phyloP scores from a whole-genome alignment of 1,284 basidiomycete species.

The Cryptococcus sp. region DNA sequence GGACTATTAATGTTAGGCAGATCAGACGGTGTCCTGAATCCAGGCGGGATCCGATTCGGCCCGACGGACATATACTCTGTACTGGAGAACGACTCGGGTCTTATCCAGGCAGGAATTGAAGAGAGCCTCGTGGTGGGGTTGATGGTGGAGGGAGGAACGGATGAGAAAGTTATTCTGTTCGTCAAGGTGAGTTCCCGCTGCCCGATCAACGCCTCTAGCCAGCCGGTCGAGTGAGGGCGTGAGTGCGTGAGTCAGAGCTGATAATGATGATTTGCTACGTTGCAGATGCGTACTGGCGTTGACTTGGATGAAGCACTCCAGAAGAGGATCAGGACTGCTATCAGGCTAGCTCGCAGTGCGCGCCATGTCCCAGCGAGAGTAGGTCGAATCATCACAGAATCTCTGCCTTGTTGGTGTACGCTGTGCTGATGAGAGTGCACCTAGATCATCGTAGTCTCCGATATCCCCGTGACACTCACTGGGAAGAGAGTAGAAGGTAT shows the following conservation, averaged over 20 bases:
- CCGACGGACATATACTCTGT: constrained; percentile 83
- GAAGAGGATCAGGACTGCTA: constrained; percentile 64
- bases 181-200: constrained; percentile 61
- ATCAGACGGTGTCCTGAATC: constrained; percentile 81
- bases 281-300: constrained; percentile 55
- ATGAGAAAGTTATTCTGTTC: constrained; percentile 82
- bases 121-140: constrained; percentile 78
- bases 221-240: neutral
- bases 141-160: constrained; percentile 66
- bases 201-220: neutral
- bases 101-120: constrained; percentile 58
- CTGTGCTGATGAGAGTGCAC: constrained; percentile 3
- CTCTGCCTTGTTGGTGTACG: neutral
- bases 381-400: constrained; percentile 32
- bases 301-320: constrained; percentile 61
- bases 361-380: constrained; percentile 72
- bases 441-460: constrained; percentile 68
- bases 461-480: constrained; percentile 82
- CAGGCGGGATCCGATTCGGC: constrained; percentile 82
- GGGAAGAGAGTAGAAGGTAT: constrained; percentile 76
- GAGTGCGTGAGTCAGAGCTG: neutral
- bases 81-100: constrained; percentile 60
- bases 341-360: constrained; percentile 68
- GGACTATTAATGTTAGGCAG: constrained; percentile 81
- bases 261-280: constrained; percentile 1